Evolutionary conservation across 257 asterid genomes (phyloP), one percentile per base, ranked within the genome.

Genomic region (Ballota nigra): DNA sequence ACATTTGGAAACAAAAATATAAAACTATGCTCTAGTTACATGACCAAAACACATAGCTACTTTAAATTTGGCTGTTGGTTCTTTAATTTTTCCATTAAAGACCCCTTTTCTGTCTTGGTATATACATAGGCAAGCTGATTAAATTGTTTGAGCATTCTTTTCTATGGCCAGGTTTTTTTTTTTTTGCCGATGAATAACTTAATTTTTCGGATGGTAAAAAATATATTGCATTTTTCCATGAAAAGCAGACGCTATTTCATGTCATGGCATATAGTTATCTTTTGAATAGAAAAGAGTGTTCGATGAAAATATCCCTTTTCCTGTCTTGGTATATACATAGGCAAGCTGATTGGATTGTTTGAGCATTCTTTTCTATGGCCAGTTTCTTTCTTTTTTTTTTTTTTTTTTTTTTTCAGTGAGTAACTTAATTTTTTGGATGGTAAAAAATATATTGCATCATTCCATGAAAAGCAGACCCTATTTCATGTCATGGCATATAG

Each of bases 351-450:
- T n/a, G 49, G 23, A 28, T 67, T 66, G 45, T 28, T 28, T 4
- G 10, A 24, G 31, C 45, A 66, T 66, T 66, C 45, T 45, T 66
- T 41, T 16, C 61, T n/a, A n/a, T 69, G 28, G 24, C 63, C 73
- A 69, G 13, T n/a, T n/a, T n/a, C n/a, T n/a, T n/a, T n/a, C n/a
- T n/a, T n/a, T n/a, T n/a, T n/a, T n/a, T n/a, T n/a, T n/a, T n/a
- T n/a, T 13, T 52, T 52, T 9, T 22, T 66, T 2, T 60, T 2
- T 22, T 10, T 15, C 28, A 16, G 29, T 18, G 3, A 60, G 18
- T 40, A 11, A 23, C 31, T 33, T 23, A 65, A 19, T 51, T 29
- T n/a, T 15, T 26, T 11, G 45, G 24, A 53, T 63, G 66, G 24
- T 31, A 31, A 31, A 31, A n/a, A 29, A 16, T 40, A 20, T 70